These are phyloP conservation scores for Tetraselmis chui DNA, from an alignment of 139 green algal genomes.

Conservation along the genomic window DNA sequence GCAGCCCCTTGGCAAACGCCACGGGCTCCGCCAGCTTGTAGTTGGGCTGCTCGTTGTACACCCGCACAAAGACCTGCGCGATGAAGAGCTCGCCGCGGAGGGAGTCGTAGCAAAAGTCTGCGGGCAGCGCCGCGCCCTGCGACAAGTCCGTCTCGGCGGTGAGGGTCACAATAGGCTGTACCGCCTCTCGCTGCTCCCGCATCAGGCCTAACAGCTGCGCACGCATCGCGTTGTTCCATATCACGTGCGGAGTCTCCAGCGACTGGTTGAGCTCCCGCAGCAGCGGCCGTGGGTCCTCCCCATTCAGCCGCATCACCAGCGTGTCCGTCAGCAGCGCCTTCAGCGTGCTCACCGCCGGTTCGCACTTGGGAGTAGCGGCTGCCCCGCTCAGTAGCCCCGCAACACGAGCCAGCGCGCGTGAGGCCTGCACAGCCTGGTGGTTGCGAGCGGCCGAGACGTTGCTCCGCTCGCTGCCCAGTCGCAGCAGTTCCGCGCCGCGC, in stretches of 20 bases:
- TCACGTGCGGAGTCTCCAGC: constrained; percentile 64
- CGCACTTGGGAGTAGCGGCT: constrained; percentile 24
- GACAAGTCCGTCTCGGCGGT: not conserved
- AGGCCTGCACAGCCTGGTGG: constrained; percentile 70
- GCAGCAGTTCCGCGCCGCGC: not conserved
- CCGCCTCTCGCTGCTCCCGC: constrained; percentile 18
- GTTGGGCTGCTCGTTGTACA: constrained; percentile 67
- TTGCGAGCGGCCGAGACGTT: constrained; percentile 48
- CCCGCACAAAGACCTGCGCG: constrained; percentile 78
- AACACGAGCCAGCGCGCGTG: constrained; percentile 49
- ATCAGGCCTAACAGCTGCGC: constrained; percentile 56
- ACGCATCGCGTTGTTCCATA: constrained; percentile 83
- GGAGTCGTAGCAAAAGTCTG: constrained; percentile 14
- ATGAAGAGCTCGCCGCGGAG: constrained; percentile 71
- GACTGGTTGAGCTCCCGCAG: constrained; percentile 53
- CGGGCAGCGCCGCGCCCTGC: not conserved
- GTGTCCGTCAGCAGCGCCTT: constrained; percentile 66
- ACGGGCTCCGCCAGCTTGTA: constrained; percentile 45
- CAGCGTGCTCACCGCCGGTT: constrained; percentile 37
- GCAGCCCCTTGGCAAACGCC: constrained; percentile 67
- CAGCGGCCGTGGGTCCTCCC: constrained; percentile 50
- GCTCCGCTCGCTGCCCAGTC: not conserved
- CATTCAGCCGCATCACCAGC: constrained; percentile 55
- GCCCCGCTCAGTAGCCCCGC: constrained; percentile 39
- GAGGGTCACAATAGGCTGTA: not conserved